Base-by-base conservation (phyloP, 2,329 filamentous ascomycete species). In the Pseudopithomyces maydicus region DNA sequence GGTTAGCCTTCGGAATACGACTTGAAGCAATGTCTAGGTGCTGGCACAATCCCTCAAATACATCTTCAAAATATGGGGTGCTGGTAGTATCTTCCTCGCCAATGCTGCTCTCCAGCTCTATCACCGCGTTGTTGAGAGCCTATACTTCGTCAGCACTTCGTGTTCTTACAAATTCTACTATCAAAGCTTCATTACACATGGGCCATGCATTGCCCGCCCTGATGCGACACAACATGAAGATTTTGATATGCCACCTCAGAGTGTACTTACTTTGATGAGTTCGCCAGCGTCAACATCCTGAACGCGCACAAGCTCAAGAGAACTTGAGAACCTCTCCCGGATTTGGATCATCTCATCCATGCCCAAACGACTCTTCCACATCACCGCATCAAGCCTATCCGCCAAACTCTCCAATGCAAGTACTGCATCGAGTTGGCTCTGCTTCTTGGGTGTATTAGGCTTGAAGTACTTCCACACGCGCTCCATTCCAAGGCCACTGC, bases 401-500 rank as follows among this genome's bases (percentile, higher is more conserved):
- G 80, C 76, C 6, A 83, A 67, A 19, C 55, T 58, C 65, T 83
- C 80, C 2, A 84, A 72, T 1, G 68, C 62, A 12, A 82, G 63
- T 19, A 81, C 63, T 2, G 72, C 66, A 19, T 74, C 58, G 5
- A 83, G 63, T 17, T 78, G 74, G 11, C 66, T 57, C 26, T 72
- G 60, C 10, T 70, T 77, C 11, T 67, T 68, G 2, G 84, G 78
- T 3, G 82, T 84, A 11, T 68, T 69, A 32, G 92, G 91, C 52
- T 90, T 85, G 68, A 96, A 85, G 1, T 80, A 69, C 41, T 85
- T 84, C 94, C 93, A 96, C 5, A 96, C 81, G 8, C 79, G 74
- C 69, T 95, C 90, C 90, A 96, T 95, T 63, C 86, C 88, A 12
- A 92, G 79, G 0, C 92, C 92, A 2, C 89, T 92, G 0, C 81